phyloP scores from a whole-genome alignment of 1,284 basidiomycete species.

The Sphagnurus paluster region DNA sequence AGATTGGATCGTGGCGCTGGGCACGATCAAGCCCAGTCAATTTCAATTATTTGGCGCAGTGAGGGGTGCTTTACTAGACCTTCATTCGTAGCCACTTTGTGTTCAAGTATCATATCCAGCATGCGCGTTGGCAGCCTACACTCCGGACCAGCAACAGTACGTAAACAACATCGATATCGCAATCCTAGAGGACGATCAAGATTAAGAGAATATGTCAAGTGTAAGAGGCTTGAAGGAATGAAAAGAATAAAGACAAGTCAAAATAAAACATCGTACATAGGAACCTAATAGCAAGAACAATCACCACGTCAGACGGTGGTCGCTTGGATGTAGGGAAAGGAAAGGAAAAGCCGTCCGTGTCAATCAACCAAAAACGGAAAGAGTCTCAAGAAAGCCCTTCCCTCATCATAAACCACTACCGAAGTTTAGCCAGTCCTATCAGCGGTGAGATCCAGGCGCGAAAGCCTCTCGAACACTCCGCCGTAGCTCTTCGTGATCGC shows the following conservation, averaged over 20 bases:
- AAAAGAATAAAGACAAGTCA: constrained; percentile 12
- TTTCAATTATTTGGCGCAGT: too few species aligned
- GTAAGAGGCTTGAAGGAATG: constrained; percentile 6
- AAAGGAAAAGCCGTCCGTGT: constrained; percentile 14
- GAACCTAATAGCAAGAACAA: constrained; percentile 17
- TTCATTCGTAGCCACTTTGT: constrained; percentile 5
- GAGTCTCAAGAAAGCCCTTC: constrained; percentile 2
- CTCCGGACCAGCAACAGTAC: constrained; percentile 12
- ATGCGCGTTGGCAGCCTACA: constrained; percentile 9
- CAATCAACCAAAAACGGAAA: constrained; percentile 12
- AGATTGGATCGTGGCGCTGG: background rate
- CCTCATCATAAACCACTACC: background rate
- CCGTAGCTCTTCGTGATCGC: constrained; percentile 75
- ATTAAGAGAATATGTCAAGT: constrained; percentile 10
- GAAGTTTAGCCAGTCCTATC: constrained; percentile 15
- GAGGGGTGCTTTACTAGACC: too few species aligned
- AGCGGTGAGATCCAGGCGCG: constrained; percentile 56
- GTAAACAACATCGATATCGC: constrained; percentile 11
- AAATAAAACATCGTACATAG: constrained; percentile 18
- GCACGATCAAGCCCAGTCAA: background rate
- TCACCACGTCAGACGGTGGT: constrained; percentile 2
- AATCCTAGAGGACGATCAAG: constrained; percentile 12
- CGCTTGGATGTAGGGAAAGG: constrained; percentile 7
- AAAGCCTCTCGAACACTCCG: constrained; percentile 81
- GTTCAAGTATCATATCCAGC: constrained; percentile 9